Evolutionary conservation across 352 stramenopile species (phyloP).

Genomic region (Phytophthora sojae): DNA sequence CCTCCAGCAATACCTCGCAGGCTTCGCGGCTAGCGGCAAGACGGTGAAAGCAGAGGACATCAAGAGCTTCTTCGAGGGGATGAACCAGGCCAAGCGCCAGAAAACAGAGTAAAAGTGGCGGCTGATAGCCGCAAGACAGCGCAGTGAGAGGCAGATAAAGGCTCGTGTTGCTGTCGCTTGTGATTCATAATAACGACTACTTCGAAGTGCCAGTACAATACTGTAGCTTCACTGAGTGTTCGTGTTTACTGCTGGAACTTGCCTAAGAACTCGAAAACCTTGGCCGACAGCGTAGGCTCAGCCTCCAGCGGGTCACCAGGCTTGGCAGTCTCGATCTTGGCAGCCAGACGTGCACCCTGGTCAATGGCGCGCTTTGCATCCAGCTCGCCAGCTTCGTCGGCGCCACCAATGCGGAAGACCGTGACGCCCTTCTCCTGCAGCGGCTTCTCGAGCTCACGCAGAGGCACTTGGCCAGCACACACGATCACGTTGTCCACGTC

Average conservation of each 20-base stretch:
- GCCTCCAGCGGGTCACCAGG: conserved; percentile 67
- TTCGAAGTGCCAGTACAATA: conserved; percentile 19
- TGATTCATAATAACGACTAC: conserved; percentile 21
- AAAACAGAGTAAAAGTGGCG: conserved; percentile 42
- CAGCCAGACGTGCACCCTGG: conserved; percentile 92
- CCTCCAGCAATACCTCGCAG: conserved; percentile 68
- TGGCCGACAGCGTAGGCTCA: conserved; percentile 47
- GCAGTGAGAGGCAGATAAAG: conserved; percentile 5
- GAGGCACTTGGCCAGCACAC: conserved; percentile 95
- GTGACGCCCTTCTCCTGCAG: conserved; percentile 74
- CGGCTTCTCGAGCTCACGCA: conserved; percentile 89
- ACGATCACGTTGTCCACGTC: conserved; percentile 96
- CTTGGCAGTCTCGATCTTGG: conserved; percentile 82
- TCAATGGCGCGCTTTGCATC: conserved; percentile 98
- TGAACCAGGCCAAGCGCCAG: conserved; percentile 64
- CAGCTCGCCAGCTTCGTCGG: conserved; percentile 94
- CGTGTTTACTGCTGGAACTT: conserved; percentile 57
- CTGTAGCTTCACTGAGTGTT: conserved; percentile 6
- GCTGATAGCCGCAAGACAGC: not conserved
- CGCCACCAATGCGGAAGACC: conserved; percentile 96
- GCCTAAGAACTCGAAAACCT: conserved; percentile 58
- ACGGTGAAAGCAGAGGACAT: conserved; percentile 81
- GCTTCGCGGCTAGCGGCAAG: conserved; percentile 65
- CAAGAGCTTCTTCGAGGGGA: conserved; percentile 66
- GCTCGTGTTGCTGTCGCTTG: conserved; percentile 4